Evolutionary conservation across 208 protist species (phyloP).

Genomic region (Acanthamoeba royreba): DNA sequence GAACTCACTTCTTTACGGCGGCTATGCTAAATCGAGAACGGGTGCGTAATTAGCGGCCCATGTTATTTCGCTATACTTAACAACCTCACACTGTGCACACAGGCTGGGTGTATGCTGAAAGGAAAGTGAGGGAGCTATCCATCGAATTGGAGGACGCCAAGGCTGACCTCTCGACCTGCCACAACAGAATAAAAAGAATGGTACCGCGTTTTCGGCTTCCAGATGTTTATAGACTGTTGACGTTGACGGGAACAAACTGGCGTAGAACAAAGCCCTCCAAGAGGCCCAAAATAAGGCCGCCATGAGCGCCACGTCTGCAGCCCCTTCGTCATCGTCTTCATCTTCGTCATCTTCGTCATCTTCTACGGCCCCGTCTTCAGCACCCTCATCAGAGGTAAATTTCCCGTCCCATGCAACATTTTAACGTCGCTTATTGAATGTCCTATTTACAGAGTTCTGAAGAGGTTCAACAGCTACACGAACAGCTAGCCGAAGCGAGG

Average conservation of each 20-base stretch:
- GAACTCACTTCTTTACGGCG: not conserved
- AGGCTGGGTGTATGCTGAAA: slow-evolving; percentile 8
- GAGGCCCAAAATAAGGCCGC: not conserved
- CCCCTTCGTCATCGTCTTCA: not conserved
- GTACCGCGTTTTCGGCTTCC: not conserved
- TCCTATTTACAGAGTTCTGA: not conserved
- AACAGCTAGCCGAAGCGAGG: slow-evolving; percentile 3
- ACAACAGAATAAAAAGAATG: slow-evolving; percentile 30
- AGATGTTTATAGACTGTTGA: not conserved
- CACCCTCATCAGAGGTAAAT: too few relatives aligned
- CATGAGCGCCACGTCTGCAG: not conserved
- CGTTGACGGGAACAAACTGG: too few relatives aligned
- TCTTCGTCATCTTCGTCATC: not conserved
- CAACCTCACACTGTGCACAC: too few relatives aligned
- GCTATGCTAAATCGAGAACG: not conserved
- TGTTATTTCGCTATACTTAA: too few relatives aligned
- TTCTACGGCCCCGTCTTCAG: not conserved
- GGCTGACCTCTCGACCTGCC: not conserved
- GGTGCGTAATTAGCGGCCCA: not conserved
- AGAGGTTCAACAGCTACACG: not conserved
- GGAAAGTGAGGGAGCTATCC: not conserved
- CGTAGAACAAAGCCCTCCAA: slow-evolving; percentile 1
- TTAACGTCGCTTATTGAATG: too few relatives aligned
- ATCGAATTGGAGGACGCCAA: not conserved
- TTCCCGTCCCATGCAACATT: too few relatives aligned